Evolutionary conservation across 2,329 filamentous ascomycete species (phyloP).

Genomic region (Pestalotiopsis sp.): DNA sequence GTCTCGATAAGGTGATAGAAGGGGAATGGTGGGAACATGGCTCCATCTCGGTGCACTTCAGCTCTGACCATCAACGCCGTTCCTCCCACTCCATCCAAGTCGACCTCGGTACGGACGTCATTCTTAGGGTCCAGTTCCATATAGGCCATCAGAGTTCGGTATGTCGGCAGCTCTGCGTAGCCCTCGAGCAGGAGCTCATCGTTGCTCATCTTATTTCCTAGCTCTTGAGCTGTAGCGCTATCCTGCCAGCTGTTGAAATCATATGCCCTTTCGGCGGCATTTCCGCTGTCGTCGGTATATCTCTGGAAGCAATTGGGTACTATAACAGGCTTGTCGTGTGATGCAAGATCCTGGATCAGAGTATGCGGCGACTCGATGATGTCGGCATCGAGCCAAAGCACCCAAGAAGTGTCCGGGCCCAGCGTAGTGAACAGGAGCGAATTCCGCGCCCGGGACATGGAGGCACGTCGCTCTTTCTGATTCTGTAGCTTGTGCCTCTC

Average conservation of each 20-base stretch:
- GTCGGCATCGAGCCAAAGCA: slow-evolving; percentile 93
- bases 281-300: slow-evolving; percentile 73
- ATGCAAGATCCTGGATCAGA: slow-evolving; percentile 89
- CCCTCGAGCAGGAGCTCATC: slow-evolving; percentile 95
- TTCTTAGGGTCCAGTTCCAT: slow-evolving; percentile 61
- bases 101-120: slow-evolving; percentile 65
- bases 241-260: slow-evolving; percentile 99
- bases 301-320: slow-evolving; percentile 96
- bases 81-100: slow-evolving; percentile 90
- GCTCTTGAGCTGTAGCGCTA: slow-evolving; percentile 73
- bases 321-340: slow-evolving; percentile 86
- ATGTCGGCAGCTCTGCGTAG: slow-evolving; percentile 91
- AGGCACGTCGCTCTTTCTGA: slow-evolving; percentile 82
- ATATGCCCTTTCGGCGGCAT: slow-evolving; percentile 79
- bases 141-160: slow-evolving; percentile 87
- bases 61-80: slow-evolving; percentile 93
- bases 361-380: slow-evolving; percentile 84
- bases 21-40: slow-evolving; percentile 96
- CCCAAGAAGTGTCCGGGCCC: slow-evolving; percentile 90
- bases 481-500: slow-evolving; percentile 91
- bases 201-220: slow-evolving; percentile 79
- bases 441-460: slow-evolving; percentile 93
- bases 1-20: slow-evolving; percentile 99
- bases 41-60: slow-evolving; percentile 93
- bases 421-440: slow-evolving; percentile 94